These are phyloP conservation scores for Bryoglossum gracile DNA, from an alignment of 495 filamentous ascomycete species.

Conservation along the genomic window DNA sequence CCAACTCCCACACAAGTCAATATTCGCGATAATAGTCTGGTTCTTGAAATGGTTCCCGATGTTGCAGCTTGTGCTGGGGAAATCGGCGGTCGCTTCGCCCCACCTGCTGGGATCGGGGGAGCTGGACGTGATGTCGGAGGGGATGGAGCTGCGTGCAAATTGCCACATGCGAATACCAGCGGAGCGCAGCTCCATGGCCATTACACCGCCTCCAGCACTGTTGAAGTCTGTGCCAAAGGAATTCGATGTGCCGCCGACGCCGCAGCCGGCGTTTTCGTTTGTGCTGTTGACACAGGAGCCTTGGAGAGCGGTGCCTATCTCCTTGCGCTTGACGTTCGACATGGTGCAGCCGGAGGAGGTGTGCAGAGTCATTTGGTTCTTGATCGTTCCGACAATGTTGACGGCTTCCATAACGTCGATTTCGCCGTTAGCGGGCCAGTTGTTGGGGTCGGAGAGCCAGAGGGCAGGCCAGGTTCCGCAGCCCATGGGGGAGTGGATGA, in stretches of 20 bases:
- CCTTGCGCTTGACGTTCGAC: constrained; percentile 36
- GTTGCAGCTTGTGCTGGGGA: constrained; percentile 50
- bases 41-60: constrained; percentile 53
- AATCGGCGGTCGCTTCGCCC: constrained; percentile 51
- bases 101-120: constrained; percentile 52
- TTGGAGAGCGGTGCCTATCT: constrained; percentile 36
- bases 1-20: constrained; percentile 62
- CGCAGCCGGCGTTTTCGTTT: constrained; percentile 27
- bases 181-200: constrained; percentile 57
- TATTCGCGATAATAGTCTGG: constrained; percentile 61
- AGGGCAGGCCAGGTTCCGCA: constrained; percentile 53
- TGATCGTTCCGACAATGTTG: constrained; percentile 43
- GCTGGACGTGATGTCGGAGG: constrained; percentile 41
- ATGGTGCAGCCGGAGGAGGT: constrained; percentile 54
- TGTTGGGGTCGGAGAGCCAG: constrained; percentile 39
- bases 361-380: constrained; percentile 61
- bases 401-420: constrained; percentile 71
- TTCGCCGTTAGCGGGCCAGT: constrained; percentile 65
- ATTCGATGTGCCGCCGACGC: constrained; percentile 21
- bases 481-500: constrained; percentile 19
- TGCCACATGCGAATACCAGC: constrained; percentile 56
- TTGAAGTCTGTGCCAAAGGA: constrained; percentile 55
- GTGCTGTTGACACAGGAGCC: constrained; percentile 49
- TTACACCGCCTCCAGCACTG: constrained; percentile 48
- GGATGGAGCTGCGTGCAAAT: constrained; percentile 43